Evolutionary conservation across 345 rosid species (phyloP), one percentile per base, ranked within the genome.

Genomic region (Populus nigra): DNA sequence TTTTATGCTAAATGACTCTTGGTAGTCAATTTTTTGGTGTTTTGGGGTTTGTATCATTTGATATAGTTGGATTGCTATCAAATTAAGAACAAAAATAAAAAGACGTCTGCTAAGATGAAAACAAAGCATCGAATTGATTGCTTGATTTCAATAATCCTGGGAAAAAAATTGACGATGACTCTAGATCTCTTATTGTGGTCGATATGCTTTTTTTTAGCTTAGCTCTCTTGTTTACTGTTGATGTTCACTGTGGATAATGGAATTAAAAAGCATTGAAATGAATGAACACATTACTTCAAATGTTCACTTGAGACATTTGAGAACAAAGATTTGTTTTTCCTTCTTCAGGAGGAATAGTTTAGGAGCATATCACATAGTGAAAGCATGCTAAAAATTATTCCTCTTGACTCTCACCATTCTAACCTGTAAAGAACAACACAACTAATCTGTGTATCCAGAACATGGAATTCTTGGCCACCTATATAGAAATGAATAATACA

Each of bases 1-100:
- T 70, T 81, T 65, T 79, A 57, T 7, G 9, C 69, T 61, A 65
- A 57, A 33, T 78, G 73, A 13, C 55, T 78, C 38, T 8, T 62
- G 69, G 33, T 68, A 13, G 74, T 35, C 50, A 79, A 65, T 31
- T 41, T 33, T 61, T 65, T 61, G 53, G 33, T 78, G 41, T 71
- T 65, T 41, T 39, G 61, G 41, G 61, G 45, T 59, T 65, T 68
- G 27, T 59, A 65, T 68, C 18, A 74, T 65, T 73, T 71, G 65
- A 73, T 63, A 38, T 41, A 45, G 79, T 72, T 50, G 71, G 39
- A 50, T 35, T 73, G 68, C 72, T 47, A 15, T 47, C 50, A 47
- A 47, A 47, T 47, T 15, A 47, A 53, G 22, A 39, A 55, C 45
- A 41, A 41, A 41, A 41, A 41, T 41, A 61, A 10, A 31, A 65